Base-by-base conservation (phyloP, 192 early-diverging fungal genomes). In the Lobulomyces angularis region DNA sequence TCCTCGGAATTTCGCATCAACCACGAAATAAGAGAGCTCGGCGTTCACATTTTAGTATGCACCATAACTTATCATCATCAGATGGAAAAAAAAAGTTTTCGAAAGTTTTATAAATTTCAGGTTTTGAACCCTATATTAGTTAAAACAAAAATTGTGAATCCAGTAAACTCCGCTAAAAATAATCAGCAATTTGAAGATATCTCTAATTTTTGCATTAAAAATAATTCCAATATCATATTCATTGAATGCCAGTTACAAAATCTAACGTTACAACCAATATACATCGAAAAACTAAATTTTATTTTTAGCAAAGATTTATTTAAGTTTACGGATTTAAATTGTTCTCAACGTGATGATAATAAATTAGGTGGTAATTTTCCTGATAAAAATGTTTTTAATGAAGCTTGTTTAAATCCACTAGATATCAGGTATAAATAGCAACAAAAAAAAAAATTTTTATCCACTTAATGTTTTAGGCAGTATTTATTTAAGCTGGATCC, bases 221-320 rank as follows among this genome's bases (percentile, higher is more conserved):
- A 28, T 24, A 17, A 36, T 12, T 8, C 19, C 27, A 0, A 4
- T 27, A 12, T 28, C 8, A 74, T 86, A 8, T 80, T 89, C 50
- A 61, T 97, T 33, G 93, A 97, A 56, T 85, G 84, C n/a, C 87
- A 93, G 61, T 71, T 97, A 9, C 85, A 90, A 53, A 97, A 97
- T 55, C 74, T 86, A 11, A 74, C 84, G 1, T 69, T 58, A 3
- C 64, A 56, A 3, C 61, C 77, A 8, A 85, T 97, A 86, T 87
- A 62, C 56, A 58, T 97, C 35, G 91, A 97, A 48, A 61, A 75
- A 11, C 76, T 97, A 68, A 62, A 71, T 12, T 95, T 97, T 51
- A 91, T 93, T 35, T 51, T 84, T 1, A 70, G 68, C 3, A n/a
- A n/a, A n/a, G 73, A 78, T 18, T 63, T 80, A 27, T 97, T 91